Evolutionary conservation across 2,329 filamentous ascomycete species (phyloP).

Genomic region (Neobulgaria alba): DNA sequence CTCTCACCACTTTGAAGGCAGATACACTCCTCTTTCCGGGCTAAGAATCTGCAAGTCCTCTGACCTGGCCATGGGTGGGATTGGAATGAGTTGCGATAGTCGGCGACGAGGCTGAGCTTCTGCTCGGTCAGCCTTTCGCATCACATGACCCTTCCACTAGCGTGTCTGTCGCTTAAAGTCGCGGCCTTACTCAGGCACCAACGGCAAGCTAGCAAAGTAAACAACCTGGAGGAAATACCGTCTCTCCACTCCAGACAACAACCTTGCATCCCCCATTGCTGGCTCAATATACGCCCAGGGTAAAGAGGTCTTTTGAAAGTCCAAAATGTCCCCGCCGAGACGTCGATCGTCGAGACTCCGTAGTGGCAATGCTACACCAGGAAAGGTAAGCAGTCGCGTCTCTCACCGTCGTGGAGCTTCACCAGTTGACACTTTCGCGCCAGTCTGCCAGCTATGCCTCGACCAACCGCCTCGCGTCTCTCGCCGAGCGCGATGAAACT

Average conservation of each 20-base stretch:
- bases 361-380: slow-evolving; percentile 22
- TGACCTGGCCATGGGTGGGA: no score
- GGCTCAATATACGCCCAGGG: slow-evolving; percentile 1
- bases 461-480: slow-evolving; percentile 20
- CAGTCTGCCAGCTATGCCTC: slow-evolving; percentile 15
- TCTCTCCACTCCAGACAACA: not conserved
- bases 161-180: no score
- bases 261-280: slow-evolving; percentile 6
- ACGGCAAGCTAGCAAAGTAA: slow-evolving; percentile 68
- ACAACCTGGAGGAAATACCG: no score
- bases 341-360: slow-evolving; percentile 28
- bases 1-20: no score
- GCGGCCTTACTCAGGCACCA: no score
- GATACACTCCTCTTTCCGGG: no score
- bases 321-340: slow-evolving; percentile 22
- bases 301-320: not conserved
- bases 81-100: no score
- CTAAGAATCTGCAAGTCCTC: no score
- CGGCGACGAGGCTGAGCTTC: no score
- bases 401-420: not conserved
- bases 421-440: slow-evolving; percentile 2
- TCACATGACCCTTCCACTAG: no score
- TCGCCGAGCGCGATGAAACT: slow-evolving; percentile 27
- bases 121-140: no score
- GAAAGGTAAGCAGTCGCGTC: slow-evolving; percentile 18